Evolutionary conservation across 1,284 basidiomycete genomes (phyloP), one percentile per base, ranked within the genome.

Genomic region (Tylopilus sp.): DNA sequence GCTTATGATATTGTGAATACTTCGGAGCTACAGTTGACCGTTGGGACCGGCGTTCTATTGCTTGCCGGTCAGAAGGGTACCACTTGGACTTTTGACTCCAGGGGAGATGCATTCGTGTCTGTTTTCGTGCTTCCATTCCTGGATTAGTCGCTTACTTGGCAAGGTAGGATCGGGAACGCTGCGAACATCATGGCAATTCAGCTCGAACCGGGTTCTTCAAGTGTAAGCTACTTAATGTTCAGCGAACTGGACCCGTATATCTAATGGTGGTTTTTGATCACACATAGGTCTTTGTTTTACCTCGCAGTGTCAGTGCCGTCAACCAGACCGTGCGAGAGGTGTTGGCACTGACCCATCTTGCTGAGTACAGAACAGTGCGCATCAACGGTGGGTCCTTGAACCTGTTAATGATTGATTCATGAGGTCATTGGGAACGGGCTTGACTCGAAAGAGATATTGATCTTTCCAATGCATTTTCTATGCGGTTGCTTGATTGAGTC

Each of bases 331-430:
- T 34, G n/a, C 10, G 29, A 21, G 5, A 19, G 10, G 11, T 28
- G 11, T 29, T 9, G 4, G 2, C 16, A 13, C 35, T 38, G 28
- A 45, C 28, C 1, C 11, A 6, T 11, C 26, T 29, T 15, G 19
- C 1, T n/a, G 35, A 12, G 11, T 19, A 10, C 21, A 40, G 44
- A 39, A 33, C 18, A 39, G 11, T 12, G n/a, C 21, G 6, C 18
- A 26, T 33, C 44, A 46, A 13, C 44, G 23, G 9, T 45, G 43
- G 43, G 19, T 30, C 43, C 34, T 45, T 1, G 43, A 45, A 36
- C 28, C 4, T 19, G 26, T 35, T 15, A 19, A n/a, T 7, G 16
- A 43, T 15, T 28, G 30, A 21, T n/a, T 19, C 23, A 6, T 18
- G 33, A 21, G 12, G 23, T 6, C 2, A 33, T 3, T 15, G 16